A percentile compares a stretch with the other conserved stretches of the same genome.
These are phyloP conservation scores for Kentomonas sorsogonicus DNA, from an alignment of 208 protist genomes.

Conservation along the genomic window DNA sequence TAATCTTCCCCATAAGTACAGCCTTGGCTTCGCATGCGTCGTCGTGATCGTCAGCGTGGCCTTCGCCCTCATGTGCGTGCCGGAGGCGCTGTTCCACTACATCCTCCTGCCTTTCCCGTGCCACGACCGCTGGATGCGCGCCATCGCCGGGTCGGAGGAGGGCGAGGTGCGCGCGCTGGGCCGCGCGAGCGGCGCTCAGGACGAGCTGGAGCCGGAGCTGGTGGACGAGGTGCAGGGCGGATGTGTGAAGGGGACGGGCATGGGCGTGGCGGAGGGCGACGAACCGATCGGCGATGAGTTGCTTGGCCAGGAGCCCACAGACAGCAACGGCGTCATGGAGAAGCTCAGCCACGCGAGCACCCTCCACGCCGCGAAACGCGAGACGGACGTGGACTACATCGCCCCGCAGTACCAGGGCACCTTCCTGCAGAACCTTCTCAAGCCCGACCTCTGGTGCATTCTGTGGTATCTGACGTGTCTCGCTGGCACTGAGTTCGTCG, in stretches of 20 bases:
- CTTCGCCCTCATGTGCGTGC: constrained; percentile 11
- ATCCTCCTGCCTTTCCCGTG: constrained; percentile 8
- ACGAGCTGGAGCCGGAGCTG: not conserved
- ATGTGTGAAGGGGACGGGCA: not conserved
- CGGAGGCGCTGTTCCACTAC: too few species aligned
- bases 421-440: constrained; percentile 39
- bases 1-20: constrained; percentile 4
- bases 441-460: constrained; percentile 40
- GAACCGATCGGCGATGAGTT: too few species aligned
- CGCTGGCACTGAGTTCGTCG: constrained; percentile 32
- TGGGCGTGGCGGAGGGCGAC: too few species aligned
- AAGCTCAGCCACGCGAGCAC: too few species aligned
- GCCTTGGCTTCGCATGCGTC: constrained; percentile 22
- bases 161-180: not conserved
- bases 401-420: constrained; percentile 49
- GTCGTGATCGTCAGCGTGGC: constrained; percentile 14
- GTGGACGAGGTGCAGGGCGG: not conserved
- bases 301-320: too few species aligned
- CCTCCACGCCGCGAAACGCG: too few species aligned
- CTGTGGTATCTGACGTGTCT: constrained; percentile 42
- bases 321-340: too few species aligned
- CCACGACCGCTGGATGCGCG: not conserved
- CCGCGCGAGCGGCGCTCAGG: not conserved
- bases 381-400: constrained; percentile 50
- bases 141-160: not conserved